phyloP scores from a whole-genome alignment of 2,329 filamentous ascomycete genomes.

The Pochonia chlamydosporia region DNA sequence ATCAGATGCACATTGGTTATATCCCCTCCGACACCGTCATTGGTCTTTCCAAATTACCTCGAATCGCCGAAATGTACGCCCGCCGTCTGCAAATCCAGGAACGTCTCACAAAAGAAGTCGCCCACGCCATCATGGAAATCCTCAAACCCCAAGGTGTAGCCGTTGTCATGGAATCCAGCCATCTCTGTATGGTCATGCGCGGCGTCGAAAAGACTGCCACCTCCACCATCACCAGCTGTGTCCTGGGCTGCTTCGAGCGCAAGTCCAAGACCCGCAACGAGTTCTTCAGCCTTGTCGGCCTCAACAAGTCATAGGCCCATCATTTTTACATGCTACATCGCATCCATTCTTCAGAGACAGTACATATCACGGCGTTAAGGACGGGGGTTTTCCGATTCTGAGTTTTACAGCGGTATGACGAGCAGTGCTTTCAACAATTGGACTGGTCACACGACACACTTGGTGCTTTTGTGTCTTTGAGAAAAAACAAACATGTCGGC shows the following conservation, averaged over 20 bases:
- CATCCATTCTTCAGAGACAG: too few relatives aligned
- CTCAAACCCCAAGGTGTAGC: slow-evolving; percentile 91
- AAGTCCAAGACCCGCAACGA: slow-evolving; percentile 93
- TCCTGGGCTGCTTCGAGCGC: slow-evolving; percentile 91
- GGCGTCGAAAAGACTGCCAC: slow-evolving; percentile 90
- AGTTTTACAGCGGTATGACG: too few relatives aligned
- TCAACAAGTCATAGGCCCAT: slow-evolving; percentile 42
- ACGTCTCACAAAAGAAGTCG: slow-evolving; percentile 91
- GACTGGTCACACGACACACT: too few relatives aligned
- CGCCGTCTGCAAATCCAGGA: slow-evolving; percentile 94
- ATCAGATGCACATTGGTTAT: slow-evolving; percentile 98
- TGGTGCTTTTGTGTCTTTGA: too few relatives aligned
- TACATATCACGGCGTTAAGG: too few relatives aligned
- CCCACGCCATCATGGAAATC: slow-evolving; percentile 86
- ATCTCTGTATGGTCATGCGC: slow-evolving; percentile 98
- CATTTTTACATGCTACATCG: too few relatives aligned
- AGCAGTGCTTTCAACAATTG: too few relatives aligned
- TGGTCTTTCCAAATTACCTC: slow-evolving; percentile 89
- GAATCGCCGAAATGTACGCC: slow-evolving; percentile 95
- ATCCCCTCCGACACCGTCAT: slow-evolving; percentile 89
- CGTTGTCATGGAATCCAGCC: slow-evolving; percentile 94
- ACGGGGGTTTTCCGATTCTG: too few relatives aligned
- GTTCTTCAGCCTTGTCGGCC: slow-evolving; percentile 73
- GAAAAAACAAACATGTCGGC: too few relatives aligned
- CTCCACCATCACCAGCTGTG: slow-evolving; percentile 90